These are phyloP conservation scores for Gloeopeniophorella convolvens DNA, from an alignment of 768 basidiomycete genomes.

Conservation along the genomic window DNA sequence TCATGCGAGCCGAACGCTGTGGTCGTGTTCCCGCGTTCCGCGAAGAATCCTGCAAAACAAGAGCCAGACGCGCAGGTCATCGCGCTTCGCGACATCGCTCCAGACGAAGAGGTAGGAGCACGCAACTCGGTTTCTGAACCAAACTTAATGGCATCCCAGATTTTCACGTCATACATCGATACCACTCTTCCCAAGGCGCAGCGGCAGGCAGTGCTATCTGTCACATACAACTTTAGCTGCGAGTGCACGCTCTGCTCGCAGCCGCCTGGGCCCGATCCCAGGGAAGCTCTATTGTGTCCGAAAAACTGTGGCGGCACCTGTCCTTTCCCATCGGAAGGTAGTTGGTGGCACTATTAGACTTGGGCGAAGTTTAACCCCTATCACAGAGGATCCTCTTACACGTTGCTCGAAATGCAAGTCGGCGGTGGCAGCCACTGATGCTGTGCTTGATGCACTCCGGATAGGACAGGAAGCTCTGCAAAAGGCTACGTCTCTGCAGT, in stretches of 20 bases:
- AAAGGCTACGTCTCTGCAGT: constrained; percentile 61
- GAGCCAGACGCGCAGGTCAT: constrained; percentile 71
- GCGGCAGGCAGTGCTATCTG: constrained; percentile 51
- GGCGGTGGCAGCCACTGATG: constrained; percentile 40
- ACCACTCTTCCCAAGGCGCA: constrained; percentile 56
- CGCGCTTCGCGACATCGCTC: constrained; percentile 54
- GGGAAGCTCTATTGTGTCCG: constrained; percentile 65
- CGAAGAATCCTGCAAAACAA: constrained; percentile 28
- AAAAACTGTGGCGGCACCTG: constrained; percentile 62
- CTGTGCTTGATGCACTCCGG: constrained; percentile 55
- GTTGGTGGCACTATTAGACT: not conserved
- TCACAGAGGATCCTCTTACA: constrained; percentile 40
- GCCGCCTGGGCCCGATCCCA: constrained; percentile 43
- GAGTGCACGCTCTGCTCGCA: constrained; percentile 51
- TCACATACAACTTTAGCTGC: constrained; percentile 79
- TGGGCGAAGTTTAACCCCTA: not conserved
- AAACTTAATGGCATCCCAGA: constrained; percentile 33
- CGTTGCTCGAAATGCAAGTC: constrained; percentile 53
- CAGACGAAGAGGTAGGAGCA: constrained; percentile 62
- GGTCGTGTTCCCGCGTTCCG: constrained; percentile 76
- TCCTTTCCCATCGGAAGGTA: constrained; percentile 56
- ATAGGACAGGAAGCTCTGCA: constrained; percentile 70
- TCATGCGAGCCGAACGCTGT: constrained; percentile 85
- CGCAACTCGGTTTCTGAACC: not conserved
- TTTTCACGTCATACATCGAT: constrained; percentile 82